Evolutionary conservation across 306 rosid species (phyloP), one percentile per base, ranked within the genome.

Genomic region (Prunus mira): DNA sequence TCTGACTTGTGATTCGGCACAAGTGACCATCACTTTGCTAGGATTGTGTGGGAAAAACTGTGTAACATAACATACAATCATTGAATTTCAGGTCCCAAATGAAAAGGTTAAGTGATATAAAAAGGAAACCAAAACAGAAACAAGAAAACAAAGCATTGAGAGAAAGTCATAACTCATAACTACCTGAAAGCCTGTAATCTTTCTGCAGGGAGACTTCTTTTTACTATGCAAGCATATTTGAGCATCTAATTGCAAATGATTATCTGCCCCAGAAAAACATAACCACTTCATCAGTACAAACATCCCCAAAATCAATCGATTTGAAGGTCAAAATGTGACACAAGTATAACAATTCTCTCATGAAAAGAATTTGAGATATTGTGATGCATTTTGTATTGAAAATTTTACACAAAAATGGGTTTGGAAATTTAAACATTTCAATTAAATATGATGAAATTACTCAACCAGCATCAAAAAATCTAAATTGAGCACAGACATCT

Each of bases 151-250:
- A 66, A 84, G 67, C 63, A 72, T 47, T 55, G 73, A 22, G 61
- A 60, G 71, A 18, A 50, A 65, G 69, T 41, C 65, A 56, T 4
- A 74, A 70, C 50, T 41, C 65, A 56, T 5, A 74, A 70, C 50
- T 80, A 95, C 99, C 96, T 92, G 93, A 80, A 96, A 91, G 83
- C 97, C 91, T 17, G 91, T 86, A 57, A 96, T 92, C 90, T 87
- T 92, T 89, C 89, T 89, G 82, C 89, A 88, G 9, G 88, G 74
- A 45, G 91, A 73, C 83, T 91, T 96, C 93, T 89, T 96, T 78
- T 96, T 96, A 75, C 81, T 80, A 79, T 74, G 79, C 63, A 96
- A 77, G 85, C 87, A 82, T 65, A 89, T 60, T 75, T 83, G 89
- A 67, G 81, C 78, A 75, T 92, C 98, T 72, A 86, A 81, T 73